These are phyloP conservation scores for Neonectria magnoliae DNA, from an alignment of 2,329 filamentous ascomycete genomes.

Conservation along the genomic window DNA sequence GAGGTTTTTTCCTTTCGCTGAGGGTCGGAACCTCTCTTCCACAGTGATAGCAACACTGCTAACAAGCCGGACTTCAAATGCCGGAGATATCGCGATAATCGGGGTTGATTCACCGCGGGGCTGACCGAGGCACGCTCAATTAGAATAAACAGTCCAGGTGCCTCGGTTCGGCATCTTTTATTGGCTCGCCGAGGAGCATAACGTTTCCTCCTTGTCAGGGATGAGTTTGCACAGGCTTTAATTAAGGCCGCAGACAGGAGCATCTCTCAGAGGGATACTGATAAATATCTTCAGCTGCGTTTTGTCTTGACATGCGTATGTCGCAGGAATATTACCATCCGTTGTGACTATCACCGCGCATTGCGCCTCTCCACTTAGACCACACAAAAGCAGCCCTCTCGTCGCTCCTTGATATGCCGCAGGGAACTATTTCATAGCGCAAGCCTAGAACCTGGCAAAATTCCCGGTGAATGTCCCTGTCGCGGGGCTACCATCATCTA, in stretches of 20 bases:
- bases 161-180: slow-evolving; percentile 18
- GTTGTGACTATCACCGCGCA: neutral
- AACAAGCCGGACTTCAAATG: slow-evolving; percentile 22
- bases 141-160: slow-evolving; percentile 6
- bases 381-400: slow-evolving; percentile 22
- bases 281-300: slow-evolving; percentile 24
- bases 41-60: too few relatives aligned
- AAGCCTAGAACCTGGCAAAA: slow-evolving; percentile 25
- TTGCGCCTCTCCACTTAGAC: slow-evolving; percentile 14
- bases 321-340: slow-evolving; percentile 8
- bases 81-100: slow-evolving; percentile 11
- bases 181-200: slow-evolving; percentile 6
- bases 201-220: neutral
- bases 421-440: slow-evolving; percentile 18
- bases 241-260: slow-evolving; percentile 4
- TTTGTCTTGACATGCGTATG: neutral
- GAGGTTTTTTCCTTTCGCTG: slow-evolving; percentile 5
- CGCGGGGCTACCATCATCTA: slow-evolving; percentile 27
- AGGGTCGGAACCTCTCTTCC: slow-evolving; percentile 9
- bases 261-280: slow-evolving; percentile 18
- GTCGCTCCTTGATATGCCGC: slow-evolving; percentile 1
- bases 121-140: slow-evolving; percentile 16
- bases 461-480: slow-evolving; percentile 9
- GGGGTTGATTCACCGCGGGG: slow-evolving; percentile 18
- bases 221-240: slow-evolving; percentile 12